Percentiles rank a stretch among this genome's conserved stretches.
Conservation (phyloP, 2,329 filamentous ascomycete genomes). For the Coniochaeta ligniaria region DNA sequence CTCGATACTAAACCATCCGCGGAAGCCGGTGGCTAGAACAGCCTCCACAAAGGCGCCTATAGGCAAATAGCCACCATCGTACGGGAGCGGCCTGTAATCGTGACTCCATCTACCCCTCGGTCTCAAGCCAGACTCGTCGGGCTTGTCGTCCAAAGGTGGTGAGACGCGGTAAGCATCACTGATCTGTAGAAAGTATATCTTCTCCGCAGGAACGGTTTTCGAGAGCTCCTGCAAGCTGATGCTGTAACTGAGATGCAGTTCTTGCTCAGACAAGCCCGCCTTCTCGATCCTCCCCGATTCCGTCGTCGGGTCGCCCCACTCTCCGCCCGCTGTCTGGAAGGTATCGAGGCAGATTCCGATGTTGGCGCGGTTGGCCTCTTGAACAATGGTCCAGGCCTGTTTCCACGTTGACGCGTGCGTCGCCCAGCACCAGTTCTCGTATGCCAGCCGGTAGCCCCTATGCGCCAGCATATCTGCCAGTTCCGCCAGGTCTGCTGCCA, state of each 20-base stretch:
- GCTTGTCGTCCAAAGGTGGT: conserved; percentile 42
- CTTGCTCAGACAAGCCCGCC: conserved; percentile 24
- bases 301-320: conserved; percentile 67
- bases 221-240: conserved; percentile 49
- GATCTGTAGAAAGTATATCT: conserved; percentile 70
- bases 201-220: conserved; percentile 53
- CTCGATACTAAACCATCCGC: conserved; percentile 20
- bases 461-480: conserved; percentile 55
- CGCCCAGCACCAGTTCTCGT: conserved; percentile 81
- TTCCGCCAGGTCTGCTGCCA: conserved; percentile 55
- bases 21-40: conserved; percentile 54
- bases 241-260: conserved; percentile 42
- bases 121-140: conserved; percentile 43
- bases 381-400: conserved; percentile 62
- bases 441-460: conserved; percentile 56
- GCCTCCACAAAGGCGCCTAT: conserved; percentile 57
- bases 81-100: conserved; percentile 62
- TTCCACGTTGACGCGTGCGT: conserved; percentile 63
- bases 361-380: conserved; percentile 54
- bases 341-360: conserved; percentile 72
- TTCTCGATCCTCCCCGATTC: conserved; percentile 49
- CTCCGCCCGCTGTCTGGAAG: conserved; percentile 66
- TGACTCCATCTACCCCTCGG: conserved; percentile 65
- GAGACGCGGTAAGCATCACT: conserved; percentile 64
- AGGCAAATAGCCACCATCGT: conserved; percentile 63